A percentile compares a stretch with the other conserved stretches of the same genome.
Conservation (phyloP, 2,329 filamentous ascomycete genomes). For the Aotearoamyces nothofagi region DNA sequence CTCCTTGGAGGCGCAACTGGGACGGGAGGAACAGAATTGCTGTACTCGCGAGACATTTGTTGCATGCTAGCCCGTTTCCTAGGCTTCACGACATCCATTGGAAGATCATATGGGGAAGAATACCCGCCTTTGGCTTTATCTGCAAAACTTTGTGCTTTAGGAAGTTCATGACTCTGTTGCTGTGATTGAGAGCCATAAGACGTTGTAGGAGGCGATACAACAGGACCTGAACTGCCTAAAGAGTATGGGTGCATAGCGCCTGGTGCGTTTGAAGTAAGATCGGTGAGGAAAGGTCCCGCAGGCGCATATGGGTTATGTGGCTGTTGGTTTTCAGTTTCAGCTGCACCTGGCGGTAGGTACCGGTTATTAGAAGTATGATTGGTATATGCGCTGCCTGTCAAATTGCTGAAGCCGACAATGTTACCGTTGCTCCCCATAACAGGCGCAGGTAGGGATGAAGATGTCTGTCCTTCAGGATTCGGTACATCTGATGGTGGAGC, state of each 20-base stretch:
- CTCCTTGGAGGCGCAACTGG: conserved; percentile 14
- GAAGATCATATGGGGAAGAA: conserved; percentile 85
- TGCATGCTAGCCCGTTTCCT: conserved; percentile 48
- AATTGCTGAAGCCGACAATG: conserved; percentile 9
- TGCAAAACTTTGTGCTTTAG: conserved; percentile 67
- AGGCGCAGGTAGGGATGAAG: conserved; percentile 11
- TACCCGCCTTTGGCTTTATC: conserved; percentile 88
- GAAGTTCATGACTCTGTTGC: conserved; percentile 25
- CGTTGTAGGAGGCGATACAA: neutral
- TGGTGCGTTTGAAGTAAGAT: conserved; percentile 12
- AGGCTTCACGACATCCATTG: conserved; percentile 68
- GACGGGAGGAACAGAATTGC: conserved; percentile 8
- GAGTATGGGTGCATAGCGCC: neutral
- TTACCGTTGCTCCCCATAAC: conserved; percentile 18
- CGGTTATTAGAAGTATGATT: conserved; percentile 10
- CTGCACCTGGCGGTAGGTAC: conserved; percentile 14
- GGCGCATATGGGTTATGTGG: conserved; percentile 14
- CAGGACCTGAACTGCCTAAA: neutral
- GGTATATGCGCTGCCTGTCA: conserved; percentile 7
- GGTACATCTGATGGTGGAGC: conserved; percentile 12
- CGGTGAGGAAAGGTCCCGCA: conserved; percentile 15
- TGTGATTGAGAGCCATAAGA: conserved; percentile 16
- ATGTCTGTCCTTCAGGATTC: conserved; percentile 12
- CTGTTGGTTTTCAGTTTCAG: conserved; percentile 2
- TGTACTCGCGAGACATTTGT: conserved; percentile 12